These are phyloP conservation scores for Lactarius vividus DNA, from an alignment of 768 basidiomycete genomes.

Conservation along the genomic window DNA sequence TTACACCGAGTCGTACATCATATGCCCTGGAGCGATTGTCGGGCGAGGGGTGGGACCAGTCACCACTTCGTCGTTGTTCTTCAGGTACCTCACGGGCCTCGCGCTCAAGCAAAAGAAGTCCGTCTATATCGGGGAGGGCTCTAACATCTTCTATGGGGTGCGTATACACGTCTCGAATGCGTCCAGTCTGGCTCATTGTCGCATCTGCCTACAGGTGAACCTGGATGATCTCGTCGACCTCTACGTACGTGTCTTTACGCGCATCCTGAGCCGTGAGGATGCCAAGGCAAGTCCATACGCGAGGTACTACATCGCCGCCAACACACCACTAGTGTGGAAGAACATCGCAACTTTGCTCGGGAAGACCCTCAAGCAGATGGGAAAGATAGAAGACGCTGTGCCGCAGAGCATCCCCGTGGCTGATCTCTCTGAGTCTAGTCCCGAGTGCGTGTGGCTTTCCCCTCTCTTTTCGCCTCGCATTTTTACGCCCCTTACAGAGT, in stretches of 20 bases:
- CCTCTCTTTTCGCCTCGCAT: background rate
- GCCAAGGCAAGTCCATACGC: background rate
- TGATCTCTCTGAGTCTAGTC: background rate
- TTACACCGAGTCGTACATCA: slow-evolving; percentile 14
- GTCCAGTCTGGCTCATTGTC: background rate
- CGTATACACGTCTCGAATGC: background rate
- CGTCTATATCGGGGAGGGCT: background rate
- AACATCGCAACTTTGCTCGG: background rate
- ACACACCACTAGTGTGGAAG: background rate
- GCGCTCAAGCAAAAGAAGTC: background rate
- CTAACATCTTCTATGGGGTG: background rate
- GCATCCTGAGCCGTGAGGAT: background rate
- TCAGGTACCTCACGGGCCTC: background rate
- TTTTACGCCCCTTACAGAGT: background rate
- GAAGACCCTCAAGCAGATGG: background rate
- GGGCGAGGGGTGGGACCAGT: background rate
- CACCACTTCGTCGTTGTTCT: background rate
- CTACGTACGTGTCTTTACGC: background rate
- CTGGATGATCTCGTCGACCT: background rate
- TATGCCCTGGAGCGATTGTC: slow-evolving; percentile 12
- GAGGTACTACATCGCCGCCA: background rate
- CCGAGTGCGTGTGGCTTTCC: background rate
- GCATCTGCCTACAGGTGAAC: background rate
- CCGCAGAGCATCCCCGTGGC: background rate
- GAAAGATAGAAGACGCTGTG: background rate